These are phyloP conservation scores for Apiospora koreana DNA, from an alignment of 2,329 filamentous ascomycete species.

Conservation along the genomic window DNA sequence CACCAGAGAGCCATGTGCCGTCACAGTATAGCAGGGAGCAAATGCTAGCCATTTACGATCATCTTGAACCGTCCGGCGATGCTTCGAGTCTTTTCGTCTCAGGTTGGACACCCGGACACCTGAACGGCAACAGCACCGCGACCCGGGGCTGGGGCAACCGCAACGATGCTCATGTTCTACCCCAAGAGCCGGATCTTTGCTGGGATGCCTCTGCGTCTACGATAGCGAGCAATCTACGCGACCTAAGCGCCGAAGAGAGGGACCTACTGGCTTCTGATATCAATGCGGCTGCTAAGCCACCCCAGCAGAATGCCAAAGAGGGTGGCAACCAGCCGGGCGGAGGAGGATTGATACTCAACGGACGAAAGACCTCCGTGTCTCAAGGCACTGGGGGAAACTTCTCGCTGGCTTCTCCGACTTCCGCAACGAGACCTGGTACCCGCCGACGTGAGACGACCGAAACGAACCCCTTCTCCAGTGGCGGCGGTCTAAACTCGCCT, in stretches of 20 bases:
- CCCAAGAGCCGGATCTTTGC: slow-evolving; percentile 85
- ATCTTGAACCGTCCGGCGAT: slow-evolving; percentile 55
- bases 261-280: slow-evolving; percentile 84
- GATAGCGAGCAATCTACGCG: slow-evolving; percentile 70
- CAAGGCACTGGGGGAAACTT: slow-evolving; percentile 55
- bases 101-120: slow-evolving; percentile 76
- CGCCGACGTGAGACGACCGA: slow-evolving; percentile 82
- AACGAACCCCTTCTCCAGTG: slow-evolving; percentile 61
- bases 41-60: slow-evolving; percentile 71
- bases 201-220: slow-evolving; percentile 77
- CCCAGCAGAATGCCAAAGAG: slow-evolving; percentile 54
- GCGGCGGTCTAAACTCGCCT: slow-evolving; percentile 58
- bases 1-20: slow-evolving; percentile 57
- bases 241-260: slow-evolving; percentile 66
- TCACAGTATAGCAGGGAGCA: slow-evolving; percentile 78
- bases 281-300: slow-evolving; percentile 90
- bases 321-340: slow-evolving; percentile 56
- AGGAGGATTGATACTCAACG: slow-evolving; percentile 44
- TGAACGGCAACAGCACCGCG: slow-evolving; percentile 68
- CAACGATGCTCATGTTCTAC: slow-evolving; percentile 71
- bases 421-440: slow-evolving; percentile 68
- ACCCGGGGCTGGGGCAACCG: slow-evolving; percentile 75
- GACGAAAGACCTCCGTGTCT: slow-evolving; percentile 83
- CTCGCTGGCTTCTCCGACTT: slow-evolving; percentile 72
- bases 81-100: slow-evolving; percentile 70